A percentile compares a stretch with the other conserved stretches of the same genome.
Conservation (phyloP, 78 protist genomes). For the Dictyostelium firmibasis region DNA sequence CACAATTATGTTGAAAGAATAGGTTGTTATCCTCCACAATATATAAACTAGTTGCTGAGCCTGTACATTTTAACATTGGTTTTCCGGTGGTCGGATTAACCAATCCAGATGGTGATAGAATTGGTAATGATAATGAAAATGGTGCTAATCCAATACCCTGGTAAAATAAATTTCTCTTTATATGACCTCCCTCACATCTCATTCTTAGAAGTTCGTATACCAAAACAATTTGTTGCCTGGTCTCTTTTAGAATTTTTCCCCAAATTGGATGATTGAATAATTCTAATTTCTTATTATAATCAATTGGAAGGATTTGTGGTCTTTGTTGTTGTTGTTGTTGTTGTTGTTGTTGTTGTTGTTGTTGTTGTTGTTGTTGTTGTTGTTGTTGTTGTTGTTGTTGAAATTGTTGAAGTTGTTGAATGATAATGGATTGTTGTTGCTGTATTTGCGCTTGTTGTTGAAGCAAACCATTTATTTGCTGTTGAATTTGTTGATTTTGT, state of each 20-base stretch:
- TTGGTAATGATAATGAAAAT: not conserved
- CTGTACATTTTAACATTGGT: not conserved
- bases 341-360: not conserved
- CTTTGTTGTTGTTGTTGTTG: not conserved
- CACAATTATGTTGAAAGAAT: constrained; percentile 3
- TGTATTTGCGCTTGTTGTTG: not conserved
- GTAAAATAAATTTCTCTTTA: not conserved
- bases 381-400: not conserved
- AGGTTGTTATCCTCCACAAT: not conserved
- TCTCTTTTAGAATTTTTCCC: not conserved
- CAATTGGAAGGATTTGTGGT: not conserved
- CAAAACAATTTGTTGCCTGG: not conserved
- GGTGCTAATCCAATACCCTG: not conserved
- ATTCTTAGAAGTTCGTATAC: not conserved
- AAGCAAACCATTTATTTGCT: not conserved
- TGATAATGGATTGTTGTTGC: not conserved
- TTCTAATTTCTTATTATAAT: not conserved
- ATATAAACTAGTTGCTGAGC: not conserved
- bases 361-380: not conserved
- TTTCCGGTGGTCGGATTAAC: not conserved
- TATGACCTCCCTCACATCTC: not conserved
- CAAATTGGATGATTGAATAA: not conserved
- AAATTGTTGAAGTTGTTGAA: not conserved
- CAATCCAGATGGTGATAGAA: not conserved
- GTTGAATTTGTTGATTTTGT: not conserved